These are phyloP conservation scores for Graphiopsis chlorocephala DNA, from an alignment of 2,329 filamentous ascomycete species.

Conservation along the genomic window DNA sequence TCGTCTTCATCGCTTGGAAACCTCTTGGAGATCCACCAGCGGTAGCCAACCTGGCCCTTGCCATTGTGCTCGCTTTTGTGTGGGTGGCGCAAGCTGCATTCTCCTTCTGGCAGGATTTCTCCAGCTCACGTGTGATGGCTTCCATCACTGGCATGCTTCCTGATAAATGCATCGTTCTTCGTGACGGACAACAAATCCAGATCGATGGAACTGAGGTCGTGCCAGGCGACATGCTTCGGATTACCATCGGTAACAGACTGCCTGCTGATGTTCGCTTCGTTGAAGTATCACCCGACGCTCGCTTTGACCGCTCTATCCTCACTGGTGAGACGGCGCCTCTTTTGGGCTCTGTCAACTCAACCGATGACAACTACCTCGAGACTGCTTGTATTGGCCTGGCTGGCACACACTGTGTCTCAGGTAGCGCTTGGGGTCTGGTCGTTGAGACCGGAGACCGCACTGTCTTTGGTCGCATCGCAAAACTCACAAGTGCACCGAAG, in stretches of 20 bases:
- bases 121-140: conserved; percentile 71
- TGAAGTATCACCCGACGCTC: conserved; percentile 65
- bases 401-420: conserved; percentile 74
- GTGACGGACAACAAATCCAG: conserved; percentile 52
- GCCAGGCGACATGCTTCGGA: conserved; percentile 66
- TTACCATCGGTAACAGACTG: conserved; percentile 71
- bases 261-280: conserved; percentile 71
- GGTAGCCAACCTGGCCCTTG: conserved; percentile 67
- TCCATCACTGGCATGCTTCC: conserved; percentile 80
- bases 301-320: conserved; percentile 70
- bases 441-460: conserved; percentile 70
- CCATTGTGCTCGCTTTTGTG: conserved; percentile 68
- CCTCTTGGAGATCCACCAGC: conserved; percentile 71
- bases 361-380: conserved; percentile 72
- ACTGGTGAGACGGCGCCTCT: conserved; percentile 65
- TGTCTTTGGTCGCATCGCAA: conserved; percentile 71
- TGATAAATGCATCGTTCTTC: conserved; percentile 64
- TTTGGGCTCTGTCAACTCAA: conserved; percentile 61
- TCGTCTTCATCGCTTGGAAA: conserved; percentile 75
- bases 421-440: conserved; percentile 64
- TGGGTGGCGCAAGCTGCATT: conserved; percentile 57
- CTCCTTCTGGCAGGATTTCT: conserved; percentile 69
- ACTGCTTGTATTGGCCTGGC: conserved; percentile 73
- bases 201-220: conserved; percentile 56
- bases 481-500: conserved; percentile 67